A percentile compares a stretch with the other conserved stretches of the same genome.
phyloP scores from a whole-genome alignment of 345 rosid genomes.

The Sonneratia alba region DNA sequence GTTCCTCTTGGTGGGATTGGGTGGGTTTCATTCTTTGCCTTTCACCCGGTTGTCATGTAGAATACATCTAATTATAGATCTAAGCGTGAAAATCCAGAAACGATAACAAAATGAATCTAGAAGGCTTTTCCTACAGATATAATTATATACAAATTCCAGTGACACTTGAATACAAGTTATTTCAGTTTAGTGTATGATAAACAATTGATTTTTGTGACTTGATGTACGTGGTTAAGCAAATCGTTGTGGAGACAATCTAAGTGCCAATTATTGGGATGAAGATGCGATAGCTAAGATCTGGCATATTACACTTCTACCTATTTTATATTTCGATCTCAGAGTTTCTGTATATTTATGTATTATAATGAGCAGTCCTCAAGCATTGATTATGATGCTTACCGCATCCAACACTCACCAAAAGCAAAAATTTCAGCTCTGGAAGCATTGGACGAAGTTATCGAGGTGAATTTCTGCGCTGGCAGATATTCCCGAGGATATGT shows the following conservation, averaged over 20 bases:
- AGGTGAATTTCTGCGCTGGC: slow-evolving; percentile 91
- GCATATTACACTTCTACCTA: not conserved
- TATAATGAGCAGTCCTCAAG: not conserved
- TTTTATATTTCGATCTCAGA: not conserved
- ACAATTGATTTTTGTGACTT: not conserved
- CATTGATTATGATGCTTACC: not conserved
- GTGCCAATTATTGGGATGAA: not conserved
- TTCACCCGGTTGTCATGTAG: not conserved
- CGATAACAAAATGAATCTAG: not conserved
- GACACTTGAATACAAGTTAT: not conserved
- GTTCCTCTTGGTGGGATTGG: slow-evolving; percentile 86
- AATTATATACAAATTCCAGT: not conserved
- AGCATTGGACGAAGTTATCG: slow-evolving; percentile 86
- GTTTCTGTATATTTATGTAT: not conserved
- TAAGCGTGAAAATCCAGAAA: not conserved
- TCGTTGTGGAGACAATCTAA: not conserved
- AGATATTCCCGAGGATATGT: slow-evolving; percentile 61
- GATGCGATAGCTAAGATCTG: not conserved
- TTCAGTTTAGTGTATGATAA: not conserved
- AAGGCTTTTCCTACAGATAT: not conserved
- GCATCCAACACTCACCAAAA: not conserved
- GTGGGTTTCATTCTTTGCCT: slow-evolving; percentile 28
- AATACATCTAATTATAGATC: not conserved
- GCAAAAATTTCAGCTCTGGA: slow-evolving; percentile 38
- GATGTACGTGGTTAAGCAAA: not conserved